Evolutionary conservation across 192 early-diverging fungal species (phyloP), one percentile per base, ranked within the genome.

Genomic region (Allomyces macrogynus): DNA sequence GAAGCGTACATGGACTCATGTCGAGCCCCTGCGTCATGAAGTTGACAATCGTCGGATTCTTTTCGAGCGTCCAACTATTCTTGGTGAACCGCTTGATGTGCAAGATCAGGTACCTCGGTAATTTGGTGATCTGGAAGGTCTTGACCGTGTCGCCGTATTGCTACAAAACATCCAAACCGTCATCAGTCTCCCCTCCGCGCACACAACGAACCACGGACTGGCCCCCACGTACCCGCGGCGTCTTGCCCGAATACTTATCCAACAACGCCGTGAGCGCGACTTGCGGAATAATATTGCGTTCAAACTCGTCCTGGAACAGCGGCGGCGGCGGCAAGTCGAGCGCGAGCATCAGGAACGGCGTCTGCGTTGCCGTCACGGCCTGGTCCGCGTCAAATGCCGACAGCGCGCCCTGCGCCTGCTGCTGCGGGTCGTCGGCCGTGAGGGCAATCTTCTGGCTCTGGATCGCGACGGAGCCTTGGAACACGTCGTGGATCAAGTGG

Each of bases 1-100:
- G n/a, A 60, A 73, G 54, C 0, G 43, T n/a, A 62, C 66, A 62
- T 4, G 66, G 74, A 69, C 81, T 69, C 86, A 98, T 86, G 63
- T 90, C 85, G 8, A 94, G 69, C 64, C 87, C 86, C 62, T 85
- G 87, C 60, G 95, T 86, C 1, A 92, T 88, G 64, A 90, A 98
- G 65, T 91, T 95, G 5, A 98, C 91, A 67, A 98, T 93, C 0
- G 95, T 98, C 0, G 89, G 89, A 70, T 98, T 98, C 74, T 95
- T 95, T 70, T 98, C 95, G 23, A 73, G 70, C 1, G 80, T 73
- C 74, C 87, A 90, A 61, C 83, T 87, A 72, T 87, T 89, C 66
- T 89, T 93, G 0, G 84, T 81, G 64, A 98, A 92, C 12, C 95
- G 79, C 69, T 90, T 92, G 63, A 96, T 84, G 69, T 91, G 87